Percentiles rank a stretch among this genome's conserved stretches.
Conservation (phyloP, 768 basidiomycete genomes). For the Tricholoma furcatifolium region DNA sequence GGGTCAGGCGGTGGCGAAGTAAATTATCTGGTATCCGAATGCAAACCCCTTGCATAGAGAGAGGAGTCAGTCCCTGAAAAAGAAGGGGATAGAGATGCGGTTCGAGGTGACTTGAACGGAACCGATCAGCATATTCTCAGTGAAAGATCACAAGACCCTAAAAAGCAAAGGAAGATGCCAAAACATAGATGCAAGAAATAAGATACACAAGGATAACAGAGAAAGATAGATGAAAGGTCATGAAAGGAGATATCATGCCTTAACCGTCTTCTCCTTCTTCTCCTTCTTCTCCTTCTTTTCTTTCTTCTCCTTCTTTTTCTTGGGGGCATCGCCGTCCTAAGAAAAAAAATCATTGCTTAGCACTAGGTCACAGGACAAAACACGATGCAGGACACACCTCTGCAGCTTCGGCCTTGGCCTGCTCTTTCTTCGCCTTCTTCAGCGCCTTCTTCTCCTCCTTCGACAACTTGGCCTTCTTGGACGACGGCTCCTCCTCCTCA, state of each 20-base stretch:
- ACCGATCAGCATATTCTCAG: too few relatives aligned
- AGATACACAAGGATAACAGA: conserved; percentile 6
- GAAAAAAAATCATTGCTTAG: not conserved
- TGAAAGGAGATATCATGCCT: conserved; percentile 24
- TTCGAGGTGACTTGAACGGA: too few relatives aligned
- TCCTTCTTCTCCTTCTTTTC: conserved; percentile 40
- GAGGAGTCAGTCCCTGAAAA: too few relatives aligned
- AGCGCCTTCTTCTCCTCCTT: conserved; percentile 87
- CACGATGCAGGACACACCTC: conserved; percentile 32
- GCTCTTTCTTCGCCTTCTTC: conserved; percentile 74
- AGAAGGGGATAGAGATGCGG: too few relatives aligned
- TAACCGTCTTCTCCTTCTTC: conserved; percentile 34
- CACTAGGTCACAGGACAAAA: not conserved
- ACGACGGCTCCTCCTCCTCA: conserved; percentile 49
- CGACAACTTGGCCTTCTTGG: conserved; percentile 74
- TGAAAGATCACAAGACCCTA: too few relatives aligned
- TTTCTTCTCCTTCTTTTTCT: conserved; percentile 61
- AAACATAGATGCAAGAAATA: not conserved
- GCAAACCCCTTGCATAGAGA: too few relatives aligned
- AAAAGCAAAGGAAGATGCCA: too few relatives aligned
- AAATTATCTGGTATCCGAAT: too few relatives aligned
- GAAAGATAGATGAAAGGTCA: conserved; percentile 13
- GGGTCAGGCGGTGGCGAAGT: too few relatives aligned
- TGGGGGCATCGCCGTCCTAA: conserved; percentile 22
- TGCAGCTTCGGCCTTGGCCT: conserved; percentile 48